Evolutionary conservation across 2,329 filamentous ascomycete genomes (phyloP), one percentile per base, ranked within the genome.

Genomic region (Fusarium armeniacum): DNA sequence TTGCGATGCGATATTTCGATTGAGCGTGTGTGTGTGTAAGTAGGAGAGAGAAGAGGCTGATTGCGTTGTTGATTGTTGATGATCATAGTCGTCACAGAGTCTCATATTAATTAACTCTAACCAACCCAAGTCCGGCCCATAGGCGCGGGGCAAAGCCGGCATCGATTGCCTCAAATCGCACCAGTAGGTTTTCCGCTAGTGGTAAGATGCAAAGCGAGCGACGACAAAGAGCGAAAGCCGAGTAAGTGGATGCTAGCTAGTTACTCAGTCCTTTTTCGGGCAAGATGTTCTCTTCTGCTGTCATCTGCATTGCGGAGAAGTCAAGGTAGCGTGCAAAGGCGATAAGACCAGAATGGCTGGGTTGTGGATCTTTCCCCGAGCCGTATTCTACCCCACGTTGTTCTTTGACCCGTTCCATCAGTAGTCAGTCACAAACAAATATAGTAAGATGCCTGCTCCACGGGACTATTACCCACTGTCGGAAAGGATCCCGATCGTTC

Each of bases 331-430:
- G 8, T 36, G 18, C 9, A 9, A n/a, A 36, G 16, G 35, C 35
- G 35, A 36, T 36, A 36, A 36, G 35, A n/a, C 35, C 0, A 36
- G 18, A n/a, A 26, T 26, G 26, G 26, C 26, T 10, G 16, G 16
- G 8, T 36, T 36, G 35, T 36, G 52, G 40, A 20, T 28, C 40
- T 36, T 24, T 55, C 52, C 52, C 52, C 40, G 52, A 28, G 24
- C 16, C 35, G 35, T n/a, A 36, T 16, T n/a, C 22, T 45, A 28
- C 24, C 43, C 43, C 43, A 45, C 10, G 20, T 40, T 40, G 5
- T 0, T 45, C 11, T 15, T 45, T 16, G n/a, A n/a, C 16, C 10
- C 10, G 28, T 10, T 36, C 9, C 1, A 36, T 36, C 33, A 16
- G 33, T 36, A 26, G 8, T 7, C 8, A 26, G 6, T 7, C 8